Conservation (phyloP, 345 rosid species). For the Microcos paniculata region DNA sequence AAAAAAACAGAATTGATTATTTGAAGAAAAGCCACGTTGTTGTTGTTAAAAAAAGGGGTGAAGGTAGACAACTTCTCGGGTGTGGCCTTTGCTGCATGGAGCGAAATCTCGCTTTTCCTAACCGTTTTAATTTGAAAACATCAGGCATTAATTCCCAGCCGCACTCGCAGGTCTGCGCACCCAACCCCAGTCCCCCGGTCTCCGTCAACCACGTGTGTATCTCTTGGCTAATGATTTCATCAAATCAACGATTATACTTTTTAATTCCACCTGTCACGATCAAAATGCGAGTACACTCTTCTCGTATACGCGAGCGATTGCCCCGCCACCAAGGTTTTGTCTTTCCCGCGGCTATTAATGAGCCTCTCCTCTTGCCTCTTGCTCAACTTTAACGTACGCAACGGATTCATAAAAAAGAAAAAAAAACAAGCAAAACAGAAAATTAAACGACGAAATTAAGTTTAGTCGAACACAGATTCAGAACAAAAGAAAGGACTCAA, state of each 20-base stretch:
- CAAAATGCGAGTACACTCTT: accelerated
- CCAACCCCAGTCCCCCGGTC: neutral
- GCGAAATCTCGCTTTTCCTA: constrained; percentile 1
- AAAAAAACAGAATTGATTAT: neutral
- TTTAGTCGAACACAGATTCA: constrained; percentile 1
- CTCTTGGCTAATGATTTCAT: neutral
- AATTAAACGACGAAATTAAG: neutral
- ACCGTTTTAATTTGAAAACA: constrained; percentile 23
- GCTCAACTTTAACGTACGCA: constrained; percentile 26
- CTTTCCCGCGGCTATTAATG: constrained; percentile 63
- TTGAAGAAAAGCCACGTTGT: too few species aligned
- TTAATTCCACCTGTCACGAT: neutral
- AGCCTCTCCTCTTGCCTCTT: constrained; percentile 8
- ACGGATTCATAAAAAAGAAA: neutral
- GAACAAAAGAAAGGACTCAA: neutral
- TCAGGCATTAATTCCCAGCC: neutral
- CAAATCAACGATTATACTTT: neutral
- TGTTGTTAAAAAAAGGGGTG: too few species aligned
- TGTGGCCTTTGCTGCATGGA: neutral
- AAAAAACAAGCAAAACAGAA: neutral
- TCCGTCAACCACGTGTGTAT: neutral
- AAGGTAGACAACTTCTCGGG: neutral
- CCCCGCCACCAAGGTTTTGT: constrained; percentile 7
- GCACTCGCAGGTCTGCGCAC: constrained; percentile 2
- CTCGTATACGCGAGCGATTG: neutral